Base-by-base conservation (phyloP, 768 basidiomycete species). In the Amanita phalloides region DNA sequence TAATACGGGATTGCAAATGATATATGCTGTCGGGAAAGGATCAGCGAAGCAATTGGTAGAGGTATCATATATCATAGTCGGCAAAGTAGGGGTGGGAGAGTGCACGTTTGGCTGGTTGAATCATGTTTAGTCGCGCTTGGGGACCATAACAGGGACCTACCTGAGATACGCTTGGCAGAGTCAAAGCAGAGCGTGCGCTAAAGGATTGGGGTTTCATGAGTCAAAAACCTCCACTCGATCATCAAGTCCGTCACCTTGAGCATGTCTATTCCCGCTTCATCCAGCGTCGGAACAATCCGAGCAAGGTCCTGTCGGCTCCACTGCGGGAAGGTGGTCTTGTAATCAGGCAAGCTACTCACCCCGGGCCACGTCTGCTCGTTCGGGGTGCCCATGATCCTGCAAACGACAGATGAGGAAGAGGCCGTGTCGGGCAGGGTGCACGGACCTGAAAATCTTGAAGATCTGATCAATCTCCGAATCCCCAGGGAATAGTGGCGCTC, bases 391-490 rank as follows among this genome's bases (percentile, higher is more conserved):
- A 99, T 78, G 26, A 96, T 79, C 61, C 96, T 97, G 58, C 6
- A 52, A 7, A 49, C 25, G 23, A 37, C 17, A 56, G 42, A 28
- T 3, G 26, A 28, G 26, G 26, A 28, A 6, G 26, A 28, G 26
- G 6, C 17, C 17, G 17, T 17, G 17, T 17, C 17, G 32, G 3
- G 10, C 10, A 32, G 10, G 9, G 10, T 3, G 98, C 60, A 98
- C 43, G 48, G 55, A 94, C 96, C 90, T 81, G 78, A 98, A 99
- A 61, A 99, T 99, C 68, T 91, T 86, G 80, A 98, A 98, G 57
- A 98, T 98, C 73, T 99, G 96, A 69, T 99, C 96, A 63, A 98
- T 99, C 71, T 99, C 96, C 25, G 96, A 98, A 70, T 99, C 96
- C 4, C 96, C 96, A 21, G 96, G 95, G 78, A 99, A 99, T 10